Evolutionary conservation across 2,329 filamentous ascomycete genomes (phyloP).

Genomic region (Cytospora chrysosperma): DNA sequence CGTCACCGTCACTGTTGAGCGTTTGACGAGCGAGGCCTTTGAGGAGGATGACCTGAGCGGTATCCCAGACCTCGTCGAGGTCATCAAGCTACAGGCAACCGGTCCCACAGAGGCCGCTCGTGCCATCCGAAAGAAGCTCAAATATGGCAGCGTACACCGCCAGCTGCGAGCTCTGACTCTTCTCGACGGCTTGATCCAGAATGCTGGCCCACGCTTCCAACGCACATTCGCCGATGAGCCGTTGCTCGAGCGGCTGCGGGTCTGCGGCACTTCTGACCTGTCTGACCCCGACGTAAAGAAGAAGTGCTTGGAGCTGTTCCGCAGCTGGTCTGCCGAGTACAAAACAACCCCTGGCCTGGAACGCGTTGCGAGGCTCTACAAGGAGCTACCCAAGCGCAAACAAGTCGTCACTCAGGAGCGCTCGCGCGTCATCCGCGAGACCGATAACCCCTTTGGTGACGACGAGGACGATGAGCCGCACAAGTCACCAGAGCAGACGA

Average conservation of each 20-base stretch:
- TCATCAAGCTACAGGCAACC: constrained; percentile 82
- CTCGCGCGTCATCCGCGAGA: constrained; percentile 81
- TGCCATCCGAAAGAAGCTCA: constrained; percentile 95
- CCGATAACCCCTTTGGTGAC: constrained; percentile 68
- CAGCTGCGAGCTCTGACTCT: constrained; percentile 87
- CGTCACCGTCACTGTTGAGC: constrained; percentile 88
- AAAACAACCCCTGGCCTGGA: constrained; percentile 78
- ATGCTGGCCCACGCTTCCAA: constrained; percentile 85
- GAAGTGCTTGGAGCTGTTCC: constrained; percentile 85
- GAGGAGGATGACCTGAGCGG: constrained; percentile 90
- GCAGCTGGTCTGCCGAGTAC: constrained; percentile 82
- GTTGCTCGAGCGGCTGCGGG: constrained; percentile 83
- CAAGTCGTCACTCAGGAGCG: constrained; percentile 72
- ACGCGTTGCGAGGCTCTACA: constrained; percentile 75
- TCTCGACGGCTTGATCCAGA: constrained; percentile 90
- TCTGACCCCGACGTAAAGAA: constrained; percentile 83
- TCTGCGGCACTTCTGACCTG: constrained; percentile 80
- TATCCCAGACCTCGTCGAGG: constrained; percentile 91
- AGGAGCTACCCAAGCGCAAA: constrained; percentile 66
- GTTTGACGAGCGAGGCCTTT: constrained; percentile 83
- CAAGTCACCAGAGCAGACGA: constrained; percentile 30
- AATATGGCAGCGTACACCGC: constrained; percentile 92
- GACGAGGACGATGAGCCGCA: constrained; percentile 63
- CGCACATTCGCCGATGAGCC: constrained; percentile 86
- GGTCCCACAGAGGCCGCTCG: constrained; percentile 88